These are phyloP conservation scores for Euryodendron excelsum DNA, from an alignment of 148 eudicot species.

Conservation along the genomic window DNA sequence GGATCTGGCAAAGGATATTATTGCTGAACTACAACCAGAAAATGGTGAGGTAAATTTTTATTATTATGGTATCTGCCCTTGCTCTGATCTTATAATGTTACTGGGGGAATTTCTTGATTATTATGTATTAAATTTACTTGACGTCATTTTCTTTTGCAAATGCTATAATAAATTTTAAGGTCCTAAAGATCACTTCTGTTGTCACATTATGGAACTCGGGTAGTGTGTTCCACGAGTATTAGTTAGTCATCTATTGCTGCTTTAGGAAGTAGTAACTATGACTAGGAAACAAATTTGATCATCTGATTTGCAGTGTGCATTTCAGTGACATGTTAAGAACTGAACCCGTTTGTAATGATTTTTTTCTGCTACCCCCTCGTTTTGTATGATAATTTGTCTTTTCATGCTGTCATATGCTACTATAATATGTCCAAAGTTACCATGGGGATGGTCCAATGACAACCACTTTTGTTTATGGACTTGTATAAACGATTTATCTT, in stretches of 20 bases:
- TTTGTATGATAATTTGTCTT: not conserved
- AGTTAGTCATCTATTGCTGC: not conserved
- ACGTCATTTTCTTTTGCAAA: not conserved
- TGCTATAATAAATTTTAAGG: not conserved
- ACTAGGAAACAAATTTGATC: not conserved
- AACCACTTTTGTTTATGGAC: not conserved
- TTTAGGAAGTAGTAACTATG: not conserved
- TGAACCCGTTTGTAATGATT: not conserved
- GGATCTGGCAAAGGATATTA: slow-evolving; percentile 86
- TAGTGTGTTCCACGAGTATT: not conserved
- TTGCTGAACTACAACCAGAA: slow-evolving; percentile 75
- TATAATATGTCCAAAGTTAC: not conserved
- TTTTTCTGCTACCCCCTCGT: not conserved
- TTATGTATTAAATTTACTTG: not conserved
- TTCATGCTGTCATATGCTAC: not conserved
- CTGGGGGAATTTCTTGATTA: not conserved
- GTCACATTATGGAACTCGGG: not conserved
- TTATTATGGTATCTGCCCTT: slow-evolving; percentile 6
- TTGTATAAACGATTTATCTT: not conserved
- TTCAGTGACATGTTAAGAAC: not conserved
- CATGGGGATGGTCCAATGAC: not conserved
- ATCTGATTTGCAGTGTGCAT: not conserved
- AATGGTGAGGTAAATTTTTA: slow-evolving; percentile 79
- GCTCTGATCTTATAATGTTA: not conserved
- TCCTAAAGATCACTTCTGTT: not conserved